Base-by-base conservation (phyloP, 352 stramenopile species). In the Poterioochromonas sp. region DNA sequence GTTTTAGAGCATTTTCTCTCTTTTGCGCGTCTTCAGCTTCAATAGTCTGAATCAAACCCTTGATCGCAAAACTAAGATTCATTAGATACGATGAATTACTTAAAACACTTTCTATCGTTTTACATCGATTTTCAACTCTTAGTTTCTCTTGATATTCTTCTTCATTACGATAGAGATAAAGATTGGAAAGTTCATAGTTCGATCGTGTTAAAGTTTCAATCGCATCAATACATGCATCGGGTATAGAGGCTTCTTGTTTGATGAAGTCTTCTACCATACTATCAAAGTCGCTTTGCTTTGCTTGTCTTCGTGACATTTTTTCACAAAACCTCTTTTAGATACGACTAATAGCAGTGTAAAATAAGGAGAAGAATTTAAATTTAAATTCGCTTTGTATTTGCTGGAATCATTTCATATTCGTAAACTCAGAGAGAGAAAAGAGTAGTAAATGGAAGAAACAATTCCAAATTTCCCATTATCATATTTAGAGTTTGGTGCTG, bases 401-500 rank as follows among this genome's bases (percentile, higher is more conserved):
- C n/a, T n/a, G n/a, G n/a, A n/a, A n/a, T n/a, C n/a, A n/a, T n/a
- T n/a, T n/a, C n/a, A n/a, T n/a, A n/a, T n/a, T n/a, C n/a, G n/a
- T n/a, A n/a, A n/a, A n/a, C n/a, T n/a, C n/a, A n/a, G n/a, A n/a
- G n/a, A n/a, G n/a, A n/a, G n/a, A n/a, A n/a, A n/a, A n/a, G n/a
- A n/a, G n/a, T n/a, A n/a, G n/a, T n/a, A n/a, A n/a, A n/a, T n/a
- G n/a, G n/a, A n/a, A n/a, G n/a, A n/a, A n/a, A n/a, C n/a, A n/a
- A n/a, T n/a, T n/a, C n/a, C n/a, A n/a, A n/a, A n/a, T n/a, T n/a
- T n/a, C n/a, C n/a, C n/a, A n/a, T n/a, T n/a, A 58, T 58, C 47
- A 26, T 15, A 58, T 15, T 58, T 15, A 26, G 71, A 69, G 47
- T 78, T 78, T 53, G 3, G 71, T 69, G 71, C 43, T 12, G 71